Evolutionary conservation across 23 red algal species (phyloP).

Genomic region (Gracilaria domingensis): DNA sequence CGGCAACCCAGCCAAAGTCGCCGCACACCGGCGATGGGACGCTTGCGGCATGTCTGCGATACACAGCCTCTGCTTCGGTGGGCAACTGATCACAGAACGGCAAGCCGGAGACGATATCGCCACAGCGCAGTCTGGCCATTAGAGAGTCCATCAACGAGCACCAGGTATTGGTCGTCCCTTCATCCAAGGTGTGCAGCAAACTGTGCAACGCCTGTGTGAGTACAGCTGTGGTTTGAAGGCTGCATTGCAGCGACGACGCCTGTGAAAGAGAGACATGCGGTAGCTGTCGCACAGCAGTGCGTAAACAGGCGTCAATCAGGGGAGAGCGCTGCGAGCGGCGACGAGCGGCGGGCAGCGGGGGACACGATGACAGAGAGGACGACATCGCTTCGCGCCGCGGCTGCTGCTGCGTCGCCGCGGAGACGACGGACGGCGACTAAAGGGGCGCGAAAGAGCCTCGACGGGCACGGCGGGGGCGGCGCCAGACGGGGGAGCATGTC

Average conservation of each 20-base stretch:
- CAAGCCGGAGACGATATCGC: slow-evolving; percentile 1
- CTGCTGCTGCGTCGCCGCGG: neutral
- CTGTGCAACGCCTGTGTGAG: neutral
- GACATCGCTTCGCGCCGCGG: neutral
- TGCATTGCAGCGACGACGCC: neutral
- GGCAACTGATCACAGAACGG: neutral
- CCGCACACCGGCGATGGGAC: neutral
- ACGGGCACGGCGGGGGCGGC: neutral
- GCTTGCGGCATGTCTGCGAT: neutral
- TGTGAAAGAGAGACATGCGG: neutral
- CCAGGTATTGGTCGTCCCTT: neutral
- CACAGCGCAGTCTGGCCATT: neutral
- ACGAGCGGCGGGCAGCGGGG: neutral
- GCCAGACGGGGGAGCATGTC: too few species aligned
- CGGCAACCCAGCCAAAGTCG: slow-evolving; percentile 32
- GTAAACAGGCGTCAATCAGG: neutral
- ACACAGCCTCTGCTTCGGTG: slow-evolving; percentile 4
- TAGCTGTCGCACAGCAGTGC: neutral
- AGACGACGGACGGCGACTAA: neutral
- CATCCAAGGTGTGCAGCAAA: neutral
- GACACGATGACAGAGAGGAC: neutral
- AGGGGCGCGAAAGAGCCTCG: neutral
- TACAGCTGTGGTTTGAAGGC: neutral
- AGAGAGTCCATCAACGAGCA: slow-evolving; percentile 36
- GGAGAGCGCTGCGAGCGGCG: neutral